A percentile compares a stretch with the other conserved stretches of the same genome.
Evolutionary conservation across 495 filamentous ascomycete species (phyloP).

Genomic region (Xylaria cubensis): DNA sequence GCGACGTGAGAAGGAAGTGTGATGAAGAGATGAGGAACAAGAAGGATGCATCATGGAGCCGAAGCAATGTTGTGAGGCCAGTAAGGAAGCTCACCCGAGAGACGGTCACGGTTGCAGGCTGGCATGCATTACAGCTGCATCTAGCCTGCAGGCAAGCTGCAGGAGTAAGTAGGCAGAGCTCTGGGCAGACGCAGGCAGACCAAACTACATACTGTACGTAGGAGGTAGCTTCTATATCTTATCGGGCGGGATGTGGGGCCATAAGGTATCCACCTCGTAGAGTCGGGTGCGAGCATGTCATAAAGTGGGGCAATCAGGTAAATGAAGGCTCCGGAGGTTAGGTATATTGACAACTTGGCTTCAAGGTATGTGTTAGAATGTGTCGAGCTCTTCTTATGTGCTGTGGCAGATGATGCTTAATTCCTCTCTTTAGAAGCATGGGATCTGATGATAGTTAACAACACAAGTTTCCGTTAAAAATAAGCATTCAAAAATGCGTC

Average conservation of each 20-base stretch:
- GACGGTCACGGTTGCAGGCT: slow-evolving; percentile 31
- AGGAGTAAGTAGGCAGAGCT: slow-evolving; percentile 7
- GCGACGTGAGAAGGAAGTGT: slow-evolving; percentile 49
- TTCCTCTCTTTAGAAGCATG: not conserved
- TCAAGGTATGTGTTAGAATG: not conserved
- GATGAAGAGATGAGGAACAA: slow-evolving; percentile 40
- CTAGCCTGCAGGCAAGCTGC: slow-evolving; percentile 25
- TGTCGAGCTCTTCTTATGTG: not conserved
- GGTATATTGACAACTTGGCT: not conserved
- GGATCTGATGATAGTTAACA: not conserved
- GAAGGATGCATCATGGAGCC: slow-evolving; percentile 57
- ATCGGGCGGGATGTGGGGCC: slow-evolving; percentile 30
- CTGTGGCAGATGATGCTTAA: not conserved
- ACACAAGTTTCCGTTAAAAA: not conserved
- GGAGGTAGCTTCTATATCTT: slow-evolving; percentile 34
- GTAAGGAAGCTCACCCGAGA: slow-evolving; percentile 34
- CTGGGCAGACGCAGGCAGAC: slow-evolving; percentile 22
- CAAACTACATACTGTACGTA: not conserved
- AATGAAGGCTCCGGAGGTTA: not conserved
- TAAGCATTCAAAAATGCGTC: not conserved
- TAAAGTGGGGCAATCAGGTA: not conserved
- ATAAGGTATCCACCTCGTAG: not conserved
- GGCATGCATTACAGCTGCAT: slow-evolving; percentile 27
- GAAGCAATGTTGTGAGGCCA: slow-evolving; percentile 35
- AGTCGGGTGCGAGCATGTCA: not conserved